Conservation (phyloP, 1,284 basidiomycete species). For the Volvariella surrecta region DNA sequence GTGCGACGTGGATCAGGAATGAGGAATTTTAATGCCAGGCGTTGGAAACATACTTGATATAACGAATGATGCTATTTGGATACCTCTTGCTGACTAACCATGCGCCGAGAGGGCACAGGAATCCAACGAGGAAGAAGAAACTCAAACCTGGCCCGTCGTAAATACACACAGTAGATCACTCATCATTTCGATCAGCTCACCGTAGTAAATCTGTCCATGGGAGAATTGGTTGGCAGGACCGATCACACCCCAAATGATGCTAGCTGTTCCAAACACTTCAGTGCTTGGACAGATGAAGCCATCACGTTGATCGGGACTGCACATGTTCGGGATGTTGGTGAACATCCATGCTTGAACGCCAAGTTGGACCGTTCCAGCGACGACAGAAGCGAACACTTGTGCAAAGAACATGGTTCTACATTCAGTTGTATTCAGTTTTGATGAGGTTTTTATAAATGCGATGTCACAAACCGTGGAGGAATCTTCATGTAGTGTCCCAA, state of each 20-base stretch:
- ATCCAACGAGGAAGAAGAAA: constrained; percentile 50
- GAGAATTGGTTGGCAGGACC: constrained; percentile 47
- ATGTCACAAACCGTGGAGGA: constrained; percentile 25
- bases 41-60: constrained; percentile 30
- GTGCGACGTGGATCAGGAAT: not conserved
- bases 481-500: constrained; percentile 72
- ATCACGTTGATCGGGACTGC: constrained; percentile 33
- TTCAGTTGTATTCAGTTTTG: constrained; percentile 18
- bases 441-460: constrained; percentile 1
- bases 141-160: constrained; percentile 20
- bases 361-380: constrained; percentile 56
- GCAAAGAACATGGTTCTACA: constrained; percentile 47
- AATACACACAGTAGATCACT: not conserved
- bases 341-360: constrained; percentile 67
- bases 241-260: constrained; percentile 46
- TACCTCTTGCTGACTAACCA: constrained; percentile 27
- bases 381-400: constrained; percentile 53
- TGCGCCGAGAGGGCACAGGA: constrained; percentile 31
- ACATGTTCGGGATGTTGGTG: constrained; percentile 48
- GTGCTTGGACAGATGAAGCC: constrained; percentile 34
- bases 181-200: constrained; percentile 11
- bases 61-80: constrained; percentile 34
- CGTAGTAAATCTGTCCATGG: constrained; percentile 36
- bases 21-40: constrained; percentile 4
- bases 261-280: constrained; percentile 35